phyloP scores from a whole-genome alignment of 345 rosid genomes.

The Brassica incana region DNA sequence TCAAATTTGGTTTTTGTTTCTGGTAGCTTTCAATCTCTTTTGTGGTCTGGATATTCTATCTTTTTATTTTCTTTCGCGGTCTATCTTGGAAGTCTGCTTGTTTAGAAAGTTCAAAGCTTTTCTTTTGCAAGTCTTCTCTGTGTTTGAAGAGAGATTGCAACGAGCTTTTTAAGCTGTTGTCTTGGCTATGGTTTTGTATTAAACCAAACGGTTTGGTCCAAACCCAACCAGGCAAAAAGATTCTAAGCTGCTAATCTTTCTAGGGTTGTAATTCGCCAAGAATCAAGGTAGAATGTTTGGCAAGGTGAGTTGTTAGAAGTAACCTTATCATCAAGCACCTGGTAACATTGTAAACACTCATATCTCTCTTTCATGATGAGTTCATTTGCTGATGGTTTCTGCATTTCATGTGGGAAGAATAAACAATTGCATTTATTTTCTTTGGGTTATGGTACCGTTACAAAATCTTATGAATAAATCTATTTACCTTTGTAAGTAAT shows the following conservation, averaged over 20 bases:
- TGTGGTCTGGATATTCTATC: neutral
- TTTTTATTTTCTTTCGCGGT: neutral
- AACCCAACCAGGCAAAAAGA: neutral
- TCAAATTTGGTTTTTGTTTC: neutral
- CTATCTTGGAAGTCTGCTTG: neutral
- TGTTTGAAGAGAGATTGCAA: neutral
- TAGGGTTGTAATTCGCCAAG: neutral
- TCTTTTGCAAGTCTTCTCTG: neutral
- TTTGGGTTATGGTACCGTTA: neutral
- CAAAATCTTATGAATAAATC: slow-evolving; percentile 10
- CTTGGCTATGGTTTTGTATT: slow-evolving; percentile 14
- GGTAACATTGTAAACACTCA: neutral
- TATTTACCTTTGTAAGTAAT: slow-evolving; percentile 24
- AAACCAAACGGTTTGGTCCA: slow-evolving; percentile 4
- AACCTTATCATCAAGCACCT: slow-evolving; percentile 37
- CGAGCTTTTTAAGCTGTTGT: neutral
- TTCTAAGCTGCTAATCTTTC: neutral
- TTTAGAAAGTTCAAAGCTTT: neutral
- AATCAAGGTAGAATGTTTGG: neutral
- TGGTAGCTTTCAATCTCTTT: neutral
- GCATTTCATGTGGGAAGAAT: neutral
- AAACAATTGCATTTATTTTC: neutral
- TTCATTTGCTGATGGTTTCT: neutral
- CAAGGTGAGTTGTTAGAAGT: neutral
- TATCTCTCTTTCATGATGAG: neutral